Percentiles rank a stretch among this genome's conserved stretches.
phyloP scores from a whole-genome alignment of 192 early-diverging fungal species.

The Spizellomyces punctatus region DNA sequence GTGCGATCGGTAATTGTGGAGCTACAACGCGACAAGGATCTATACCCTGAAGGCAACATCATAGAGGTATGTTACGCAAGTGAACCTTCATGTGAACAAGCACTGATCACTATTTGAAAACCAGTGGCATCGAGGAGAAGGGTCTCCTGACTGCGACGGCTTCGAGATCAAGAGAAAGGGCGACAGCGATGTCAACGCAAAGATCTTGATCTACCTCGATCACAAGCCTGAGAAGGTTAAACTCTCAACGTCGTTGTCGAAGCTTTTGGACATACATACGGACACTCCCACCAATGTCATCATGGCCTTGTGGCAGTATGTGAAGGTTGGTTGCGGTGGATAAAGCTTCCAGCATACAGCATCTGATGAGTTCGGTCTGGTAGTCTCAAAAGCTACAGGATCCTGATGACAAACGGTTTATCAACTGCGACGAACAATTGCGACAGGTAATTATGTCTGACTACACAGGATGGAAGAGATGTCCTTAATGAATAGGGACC shows the following conservation, averaged over 20 bases:
- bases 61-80: constrained; percentile 56
- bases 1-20: constrained; percentile 83
- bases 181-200: constrained; percentile 77
- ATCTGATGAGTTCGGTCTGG: background rate
- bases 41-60: constrained; percentile 79
- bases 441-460: constrained; percentile 53
- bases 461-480: background rate
- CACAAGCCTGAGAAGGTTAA: constrained; percentile 76
- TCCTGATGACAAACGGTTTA: constrained; percentile 80
- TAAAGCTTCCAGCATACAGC: background rate
- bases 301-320: constrained; percentile 93
- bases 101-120: constrained; percentile 10
- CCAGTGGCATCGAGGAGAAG: constrained; percentile 61
- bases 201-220: constrained; percentile 80
- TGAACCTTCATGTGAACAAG: constrained; percentile 3
- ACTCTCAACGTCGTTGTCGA: constrained; percentile 69
- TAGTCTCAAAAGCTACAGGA: constrained; percentile 89
- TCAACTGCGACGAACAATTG: constrained; percentile 81
- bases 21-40: constrained; percentile 73
- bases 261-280: constrained; percentile 75
- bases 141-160: constrained; percentile 70
- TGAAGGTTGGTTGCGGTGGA: constrained; percentile 64
- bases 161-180: constrained; percentile 94
- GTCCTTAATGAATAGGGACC: background rate
- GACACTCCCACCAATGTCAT: constrained; percentile 77